These are phyloP conservation scores for Silene uniflora DNA, from an alignment of 148 eudicot species.

Conservation along the genomic window DNA sequence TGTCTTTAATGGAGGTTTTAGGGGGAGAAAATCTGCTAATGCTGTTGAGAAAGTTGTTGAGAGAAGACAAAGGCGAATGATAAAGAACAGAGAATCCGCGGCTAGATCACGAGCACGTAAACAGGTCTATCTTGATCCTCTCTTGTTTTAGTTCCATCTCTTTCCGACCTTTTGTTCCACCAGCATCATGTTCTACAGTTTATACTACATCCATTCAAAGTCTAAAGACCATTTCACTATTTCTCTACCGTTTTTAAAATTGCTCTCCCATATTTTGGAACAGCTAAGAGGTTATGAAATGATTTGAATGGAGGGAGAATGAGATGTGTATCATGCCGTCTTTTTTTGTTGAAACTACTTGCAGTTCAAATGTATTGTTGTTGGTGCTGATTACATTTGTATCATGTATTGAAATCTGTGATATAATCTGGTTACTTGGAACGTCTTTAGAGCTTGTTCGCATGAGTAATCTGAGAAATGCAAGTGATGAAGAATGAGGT, in stretches of 20 bases:
- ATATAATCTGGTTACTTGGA: no score
- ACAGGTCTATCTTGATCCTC: conserved; percentile 47
- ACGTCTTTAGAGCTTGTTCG: no score
- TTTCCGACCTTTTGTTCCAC: not conserved
- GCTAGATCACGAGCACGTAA: conserved; percentile 95
- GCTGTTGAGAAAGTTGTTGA: conserved; percentile 86
- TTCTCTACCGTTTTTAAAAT: no score
- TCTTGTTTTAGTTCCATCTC: not conserved
- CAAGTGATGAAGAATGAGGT: not conserved
- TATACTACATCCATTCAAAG: not conserved
- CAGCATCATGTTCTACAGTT: not conserved
- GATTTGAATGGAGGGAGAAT: not conserved
- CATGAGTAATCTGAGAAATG: not conserved
- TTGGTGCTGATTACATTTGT: not conserved
- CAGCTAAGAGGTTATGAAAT: not conserved
- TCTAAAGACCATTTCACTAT: no score
- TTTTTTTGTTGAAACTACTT: not conserved
- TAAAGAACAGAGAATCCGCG: conserved; percentile 92
- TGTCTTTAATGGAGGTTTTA: conserved; percentile 59
- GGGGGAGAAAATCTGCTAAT: conserved; percentile 51
- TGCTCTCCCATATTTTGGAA: no score
- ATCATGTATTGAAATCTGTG: not conserved
- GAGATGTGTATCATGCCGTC: not conserved
- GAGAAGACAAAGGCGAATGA: conserved; percentile 90
- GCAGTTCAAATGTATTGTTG: not conserved